Percentiles rank a stretch among this genome's conserved stretches.
Conservation (phyloP, 2,329 filamentous ascomycete species). For the Canariomyces notabilis region DNA sequence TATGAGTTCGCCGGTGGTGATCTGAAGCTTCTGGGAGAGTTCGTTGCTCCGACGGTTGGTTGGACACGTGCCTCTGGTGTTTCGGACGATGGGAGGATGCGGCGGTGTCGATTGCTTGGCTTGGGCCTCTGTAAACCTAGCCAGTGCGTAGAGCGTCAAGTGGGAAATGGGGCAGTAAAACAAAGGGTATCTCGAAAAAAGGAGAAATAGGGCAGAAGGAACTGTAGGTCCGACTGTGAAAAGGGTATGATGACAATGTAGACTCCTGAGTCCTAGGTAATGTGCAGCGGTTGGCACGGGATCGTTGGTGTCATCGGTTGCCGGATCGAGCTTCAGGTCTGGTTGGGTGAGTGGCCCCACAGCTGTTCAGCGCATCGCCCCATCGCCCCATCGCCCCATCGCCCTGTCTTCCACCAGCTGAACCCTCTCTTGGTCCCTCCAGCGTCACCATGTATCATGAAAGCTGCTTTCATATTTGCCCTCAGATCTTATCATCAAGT, state of each 20-base stretch:
- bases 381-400: too few species aligned
- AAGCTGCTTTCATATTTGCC: too few species aligned
- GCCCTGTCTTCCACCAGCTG: neutral
- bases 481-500: too few species aligned
- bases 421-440: too few species aligned
- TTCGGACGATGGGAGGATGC: neutral
- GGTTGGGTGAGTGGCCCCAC: neutral
- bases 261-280: constrained; percentile 3
- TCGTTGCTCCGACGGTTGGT: neutral
- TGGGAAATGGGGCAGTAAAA: neutral
- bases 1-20: neutral
- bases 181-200: constrained; percentile 6
- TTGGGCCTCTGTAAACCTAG: neutral
- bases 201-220: constrained; percentile 1
- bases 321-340: neutral
- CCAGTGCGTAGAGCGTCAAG: too few species aligned
- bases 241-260: neutral
- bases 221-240: neutral
- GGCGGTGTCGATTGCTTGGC: neutral
- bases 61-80: neutral
- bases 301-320: constrained; percentile 14
- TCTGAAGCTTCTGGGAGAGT: neutral
- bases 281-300: constrained; percentile 14
- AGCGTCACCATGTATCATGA: too few species aligned
- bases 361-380: neutral